Conservation (phyloP, 1,139 yeast genomes). For the Blastobotrys serpentis region DNA sequence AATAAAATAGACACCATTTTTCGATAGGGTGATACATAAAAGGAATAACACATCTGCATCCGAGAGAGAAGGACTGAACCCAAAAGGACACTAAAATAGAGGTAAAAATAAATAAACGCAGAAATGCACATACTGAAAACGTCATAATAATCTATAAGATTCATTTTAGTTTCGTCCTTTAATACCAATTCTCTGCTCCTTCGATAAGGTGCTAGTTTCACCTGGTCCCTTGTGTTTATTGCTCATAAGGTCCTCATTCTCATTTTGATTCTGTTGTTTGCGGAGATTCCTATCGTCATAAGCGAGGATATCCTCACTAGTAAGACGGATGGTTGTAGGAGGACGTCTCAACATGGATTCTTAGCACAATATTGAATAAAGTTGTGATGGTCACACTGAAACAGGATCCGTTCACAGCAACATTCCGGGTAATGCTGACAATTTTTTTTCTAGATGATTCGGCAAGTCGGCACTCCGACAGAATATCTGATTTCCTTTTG, state of each 20-base stretch:
- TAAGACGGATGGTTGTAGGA: constrained; percentile 61
- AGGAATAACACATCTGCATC: no score
- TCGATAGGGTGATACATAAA: no score
- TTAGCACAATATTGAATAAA: neutral
- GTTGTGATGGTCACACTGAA: neutral
- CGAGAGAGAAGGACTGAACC: no score
- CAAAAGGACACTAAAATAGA: no score
- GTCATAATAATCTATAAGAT: no score
- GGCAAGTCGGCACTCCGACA: neutral
- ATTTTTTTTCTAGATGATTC: constrained; percentile 1
- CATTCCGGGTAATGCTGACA: neutral
- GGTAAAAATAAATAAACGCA: no score
- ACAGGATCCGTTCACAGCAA: neutral
- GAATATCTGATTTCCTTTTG: neutral
- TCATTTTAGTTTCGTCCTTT: neutral
- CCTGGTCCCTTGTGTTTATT: neutral
- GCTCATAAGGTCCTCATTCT: constrained; percentile 7
- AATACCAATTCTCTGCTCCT: constrained; percentile 13
- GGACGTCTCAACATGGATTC: constrained; percentile 56
- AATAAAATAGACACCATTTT: no score
- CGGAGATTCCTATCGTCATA: constrained; percentile 48
- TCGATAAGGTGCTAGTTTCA: neutral
- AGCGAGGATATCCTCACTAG: constrained; percentile 63
- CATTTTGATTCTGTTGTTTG: constrained; percentile 20
- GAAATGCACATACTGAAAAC: no score